Base-by-base conservation (phyloP, 306 rosid species). In the Erythrophleum fordii region DNA sequence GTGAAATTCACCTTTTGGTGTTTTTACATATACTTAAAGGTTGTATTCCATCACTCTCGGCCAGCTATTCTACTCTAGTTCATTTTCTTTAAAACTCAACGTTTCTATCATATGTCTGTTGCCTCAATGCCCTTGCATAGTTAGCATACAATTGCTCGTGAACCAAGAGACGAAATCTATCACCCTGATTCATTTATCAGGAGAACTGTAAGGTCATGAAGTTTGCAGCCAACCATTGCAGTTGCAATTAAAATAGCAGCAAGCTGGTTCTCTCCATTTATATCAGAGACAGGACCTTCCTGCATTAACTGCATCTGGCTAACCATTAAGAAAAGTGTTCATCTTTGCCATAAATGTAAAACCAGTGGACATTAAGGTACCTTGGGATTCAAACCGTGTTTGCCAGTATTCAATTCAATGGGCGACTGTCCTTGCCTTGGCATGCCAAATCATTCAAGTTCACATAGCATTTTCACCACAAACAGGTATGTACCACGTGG, bases 241-340 rank as follows among this genome's bases (percentile, higher is more conserved):
- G 74, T 37, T 26, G 41, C 68, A 69, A 79, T 81, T 75, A 75
- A 82, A 23, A 10, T 37, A 45, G 72, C 71, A 31, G 84, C 13
- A 56, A 55, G 4, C 6, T 3, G 76, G 56, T 58, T 26, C 77
- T 26, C 77, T 73, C 74, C 68, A 37, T 46, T 81, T 67, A 69
- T 31, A 35, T 29, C 53, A 82, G 37, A 68, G 41, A 44, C 18
- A n/a, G 65, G 72, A 59, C 72, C 69, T 77, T 49, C 37, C 44
- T 26, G 55, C 82, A 70, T 77, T 72, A 77, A 71, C 34, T 72
- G 25, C 53, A 39, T 48, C 60, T 68, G 77, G 26, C 35, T 5
- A 81, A 35, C 81, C 81, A 60, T 70, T 39, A 23, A 37, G 17
- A 49, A 41, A 77, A 77, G 75, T 56, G 65, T 26, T 39, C 17